Evolutionary conservation across 2,329 filamentous ascomycete species (phyloP).

Genomic region (Colletotrichum tabaci): DNA sequence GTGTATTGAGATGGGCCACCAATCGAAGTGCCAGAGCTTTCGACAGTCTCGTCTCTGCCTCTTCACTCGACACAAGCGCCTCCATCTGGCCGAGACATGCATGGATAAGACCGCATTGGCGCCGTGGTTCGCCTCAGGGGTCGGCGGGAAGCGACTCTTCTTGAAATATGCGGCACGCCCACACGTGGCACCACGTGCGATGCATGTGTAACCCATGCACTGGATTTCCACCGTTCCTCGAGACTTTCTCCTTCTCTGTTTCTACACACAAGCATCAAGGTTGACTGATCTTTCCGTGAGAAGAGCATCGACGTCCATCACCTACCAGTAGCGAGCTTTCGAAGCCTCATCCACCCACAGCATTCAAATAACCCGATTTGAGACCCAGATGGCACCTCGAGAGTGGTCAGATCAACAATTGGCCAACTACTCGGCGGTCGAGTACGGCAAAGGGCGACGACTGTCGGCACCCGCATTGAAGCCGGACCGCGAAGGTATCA

Average conservation of each 20-base stretch:
- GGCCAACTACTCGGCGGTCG: not conserved
- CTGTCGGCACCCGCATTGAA: slow-evolving; percentile 5
- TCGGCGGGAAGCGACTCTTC: not conserved
- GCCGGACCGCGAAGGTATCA: not conserved
- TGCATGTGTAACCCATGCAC: not conserved
- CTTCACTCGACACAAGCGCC: not conserved
- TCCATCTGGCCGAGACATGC: slow-evolving; percentile 2
- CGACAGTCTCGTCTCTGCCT: not conserved
- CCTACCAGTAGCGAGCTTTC: not conserved
- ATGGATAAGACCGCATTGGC: not conserved
- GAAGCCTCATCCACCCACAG: no score
- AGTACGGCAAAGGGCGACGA: slow-evolving; percentile 9
- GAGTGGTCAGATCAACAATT: slow-evolving; percentile 19
- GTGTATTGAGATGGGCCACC: not conserved
- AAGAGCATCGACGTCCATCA: not conserved
- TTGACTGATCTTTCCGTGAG: not conserved
- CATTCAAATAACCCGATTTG: no score
- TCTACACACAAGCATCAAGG: not conserved
- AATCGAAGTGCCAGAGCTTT: not conserved
- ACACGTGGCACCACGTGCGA: slow-evolving; percentile 8
- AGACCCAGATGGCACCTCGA: slow-evolving; percentile 1
- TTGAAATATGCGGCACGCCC: slow-evolving; percentile 12
- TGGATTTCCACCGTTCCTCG: not conserved
- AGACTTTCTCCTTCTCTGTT: not conserved
- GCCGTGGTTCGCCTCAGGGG: not conserved